phyloP scores from a whole-genome alignment of 2,329 filamentous ascomycete species.

The Fusarium buxicola region DNA sequence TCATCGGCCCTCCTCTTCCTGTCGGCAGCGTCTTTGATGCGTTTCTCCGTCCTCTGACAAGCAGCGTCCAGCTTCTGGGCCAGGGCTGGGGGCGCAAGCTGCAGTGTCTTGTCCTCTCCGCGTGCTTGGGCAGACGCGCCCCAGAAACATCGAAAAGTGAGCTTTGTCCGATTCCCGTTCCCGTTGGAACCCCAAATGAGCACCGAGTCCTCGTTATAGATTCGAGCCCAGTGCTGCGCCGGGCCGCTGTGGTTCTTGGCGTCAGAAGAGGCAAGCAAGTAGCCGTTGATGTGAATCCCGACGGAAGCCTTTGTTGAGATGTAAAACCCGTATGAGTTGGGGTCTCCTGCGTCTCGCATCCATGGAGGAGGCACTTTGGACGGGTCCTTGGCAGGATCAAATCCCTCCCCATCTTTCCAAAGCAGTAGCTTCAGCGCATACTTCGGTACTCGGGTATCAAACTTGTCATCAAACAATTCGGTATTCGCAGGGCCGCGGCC shows the following conservation, averaged over 20 bases:
- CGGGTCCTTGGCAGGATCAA: constrained; percentile 68
- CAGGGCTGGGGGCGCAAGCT: constrained; percentile 53
- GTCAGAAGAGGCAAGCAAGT: constrained; percentile 69
- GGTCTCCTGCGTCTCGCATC: constrained; percentile 50
- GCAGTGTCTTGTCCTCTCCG: constrained; percentile 41
- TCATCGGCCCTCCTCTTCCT: constrained; percentile 56
- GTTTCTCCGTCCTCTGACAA: constrained; percentile 59
- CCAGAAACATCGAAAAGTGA: constrained; percentile 67
- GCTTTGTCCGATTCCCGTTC: constrained; percentile 55
- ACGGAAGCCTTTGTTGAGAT: constrained; percentile 83
- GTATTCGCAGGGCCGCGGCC: constrained; percentile 79
- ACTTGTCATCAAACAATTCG: constrained; percentile 68
- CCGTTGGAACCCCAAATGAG: constrained; percentile 72
- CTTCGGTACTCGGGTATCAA: constrained; percentile 81
- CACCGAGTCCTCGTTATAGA: constrained; percentile 83
- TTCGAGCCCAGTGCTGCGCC: constrained; percentile 72
- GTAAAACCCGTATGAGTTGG: constrained; percentile 73
- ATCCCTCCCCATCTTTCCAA: constrained; percentile 74
- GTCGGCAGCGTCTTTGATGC: constrained; percentile 55
- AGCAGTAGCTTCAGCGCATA: constrained; percentile 83
- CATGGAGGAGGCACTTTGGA: constrained; percentile 65
- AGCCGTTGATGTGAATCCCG: constrained; percentile 82
- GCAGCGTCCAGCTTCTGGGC: constrained; percentile 62
- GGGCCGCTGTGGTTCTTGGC: constrained; percentile 64
- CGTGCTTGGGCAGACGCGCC: constrained; percentile 63